Evolutionary conservation across 495 filamentous ascomycete species (phyloP).

Genomic region (Clavariopsis aquatica): DNA sequence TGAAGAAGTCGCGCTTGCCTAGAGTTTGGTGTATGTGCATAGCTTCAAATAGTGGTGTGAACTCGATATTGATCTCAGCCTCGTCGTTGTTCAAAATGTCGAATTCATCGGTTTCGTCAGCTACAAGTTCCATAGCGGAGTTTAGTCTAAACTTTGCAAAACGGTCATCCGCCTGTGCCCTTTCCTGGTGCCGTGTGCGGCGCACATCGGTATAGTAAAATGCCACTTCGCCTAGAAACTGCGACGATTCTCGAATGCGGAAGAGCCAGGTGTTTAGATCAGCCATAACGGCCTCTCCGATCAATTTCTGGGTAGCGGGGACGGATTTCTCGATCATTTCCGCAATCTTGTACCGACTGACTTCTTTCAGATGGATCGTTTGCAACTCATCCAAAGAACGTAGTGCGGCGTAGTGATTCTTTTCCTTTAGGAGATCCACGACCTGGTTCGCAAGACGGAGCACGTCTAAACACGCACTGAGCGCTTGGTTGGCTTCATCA

Average conservation of each 20-base stretch:
- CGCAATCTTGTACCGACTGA: slow-evolving; percentile 92
- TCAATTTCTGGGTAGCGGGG: slow-evolving; percentile 85
- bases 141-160: slow-evolving; percentile 85
- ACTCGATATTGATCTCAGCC: slow-evolving; percentile 77
- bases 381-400: slow-evolving; percentile 94
- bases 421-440: slow-evolving; percentile 82
- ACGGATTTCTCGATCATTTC: slow-evolving; percentile 94
- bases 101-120: slow-evolving; percentile 93
- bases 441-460: slow-evolving; percentile 91
- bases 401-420: slow-evolving; percentile 93
- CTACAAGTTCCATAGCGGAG: slow-evolving; percentile 91
- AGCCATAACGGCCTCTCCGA: slow-evolving; percentile 94
- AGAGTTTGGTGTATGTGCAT: slow-evolving; percentile 95
- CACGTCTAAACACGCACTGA: slow-evolving; percentile 90
- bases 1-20: slow-evolving; percentile 87
- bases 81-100: slow-evolving; percentile 90
- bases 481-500: slow-evolving; percentile 83
- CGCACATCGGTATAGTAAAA: slow-evolving; percentile 92
- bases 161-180: slow-evolving; percentile 68
- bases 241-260: slow-evolving; percentile 90
- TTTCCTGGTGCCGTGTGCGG: slow-evolving; percentile 78
- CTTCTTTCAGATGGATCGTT: slow-evolving; percentile 90
- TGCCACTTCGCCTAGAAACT: slow-evolving; percentile 93
- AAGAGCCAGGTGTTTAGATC: slow-evolving; percentile 98
- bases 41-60: slow-evolving; percentile 92